A percentile compares a stretch with the other conserved stretches of the same genome.
These are phyloP conservation scores for Zygosaccharomyces kombuchaensis DNA, from an alignment of 805 yeast species.

Conservation along the genomic window DNA sequence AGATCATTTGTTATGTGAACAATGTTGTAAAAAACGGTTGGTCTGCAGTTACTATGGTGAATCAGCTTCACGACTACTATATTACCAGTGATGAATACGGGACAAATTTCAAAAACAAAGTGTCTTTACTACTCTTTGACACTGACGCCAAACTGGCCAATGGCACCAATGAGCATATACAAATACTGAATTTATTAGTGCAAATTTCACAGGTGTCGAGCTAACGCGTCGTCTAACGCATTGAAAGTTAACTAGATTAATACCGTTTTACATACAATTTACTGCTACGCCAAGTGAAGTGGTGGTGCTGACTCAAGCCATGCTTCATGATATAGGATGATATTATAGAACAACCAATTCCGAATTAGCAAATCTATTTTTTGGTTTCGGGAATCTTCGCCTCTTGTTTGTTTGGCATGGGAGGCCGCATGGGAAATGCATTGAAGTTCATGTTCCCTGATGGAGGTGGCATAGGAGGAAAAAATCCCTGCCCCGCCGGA, in stretches of 20 bases:
- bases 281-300: neutral
- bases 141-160: conserved; percentile 70
- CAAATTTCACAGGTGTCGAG: conserved; percentile 41
- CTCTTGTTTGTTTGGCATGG: conserved; percentile 7
- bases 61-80: conserved; percentile 66
- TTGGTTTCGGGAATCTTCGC: neutral
- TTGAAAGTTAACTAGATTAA: neutral
- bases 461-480: conserved; percentile 22
- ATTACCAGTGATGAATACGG: conserved; percentile 49
- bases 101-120: conserved; percentile 55
- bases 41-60: conserved; percentile 69
- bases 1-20: conserved; percentile 43
- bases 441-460: conserved; percentile 11
- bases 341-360: conserved; percentile 5
- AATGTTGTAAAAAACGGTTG: conserved; percentile 63
- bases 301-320: neutral
- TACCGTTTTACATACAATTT: neutral
- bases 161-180: conserved; percentile 89
- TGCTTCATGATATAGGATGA: conserved; percentile 4
- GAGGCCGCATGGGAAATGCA: conserved; percentile 11
- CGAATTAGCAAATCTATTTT: conserved; percentile 8
- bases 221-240: neutral
- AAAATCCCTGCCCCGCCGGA: conserved; percentile 19
- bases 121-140: conserved; percentile 64
- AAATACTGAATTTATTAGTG: conserved; percentile 60